Evolutionary conservation across 2,329 filamentous ascomycete species (phyloP).

Genomic region (Fusarium redolens): DNA sequence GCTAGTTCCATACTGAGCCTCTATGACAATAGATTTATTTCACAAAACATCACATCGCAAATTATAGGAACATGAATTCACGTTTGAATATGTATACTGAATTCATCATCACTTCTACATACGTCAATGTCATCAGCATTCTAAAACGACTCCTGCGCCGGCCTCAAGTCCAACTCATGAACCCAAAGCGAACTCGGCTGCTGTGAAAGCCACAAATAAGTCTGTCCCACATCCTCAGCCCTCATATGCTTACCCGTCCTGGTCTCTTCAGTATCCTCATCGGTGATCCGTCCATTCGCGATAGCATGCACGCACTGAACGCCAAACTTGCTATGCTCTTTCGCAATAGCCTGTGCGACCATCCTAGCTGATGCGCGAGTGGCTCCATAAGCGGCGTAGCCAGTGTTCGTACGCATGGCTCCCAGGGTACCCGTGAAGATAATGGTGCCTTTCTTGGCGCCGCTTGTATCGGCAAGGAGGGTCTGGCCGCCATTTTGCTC

Average conservation of each 20-base stretch:
- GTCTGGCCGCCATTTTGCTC: conserved; percentile 61
- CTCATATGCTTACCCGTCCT: conserved; percentile 66
- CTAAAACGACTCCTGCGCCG: conserved; percentile 30
- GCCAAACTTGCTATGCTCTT: conserved; percentile 67
- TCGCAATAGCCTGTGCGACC: conserved; percentile 65
- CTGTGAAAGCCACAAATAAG: conserved; percentile 59
- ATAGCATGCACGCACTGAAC: conserved; percentile 70
- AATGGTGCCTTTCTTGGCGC: conserved; percentile 65
- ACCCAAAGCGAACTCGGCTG: conserved; percentile 33
- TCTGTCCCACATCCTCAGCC: conserved; percentile 67
- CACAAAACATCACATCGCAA: too few species aligned
- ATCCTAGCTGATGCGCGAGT: conserved; percentile 63
- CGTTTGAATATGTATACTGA: too few species aligned
- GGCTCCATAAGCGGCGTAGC: conserved; percentile 67
- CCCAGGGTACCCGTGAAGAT: conserved; percentile 69
- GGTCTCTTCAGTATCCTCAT: conserved; percentile 60
- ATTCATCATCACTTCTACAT: too few species aligned
- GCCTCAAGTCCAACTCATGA: conserved; percentile 37
- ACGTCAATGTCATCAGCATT: background rate
- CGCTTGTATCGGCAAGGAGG: conserved; percentile 55
- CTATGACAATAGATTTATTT: too few species aligned
- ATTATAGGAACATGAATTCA: too few species aligned
- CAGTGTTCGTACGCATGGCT: conserved; percentile 63
- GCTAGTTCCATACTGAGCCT: too few species aligned
- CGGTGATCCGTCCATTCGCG: conserved; percentile 65